phyloP scores from a whole-genome alignment of 768 basidiomycete genomes.

The Sporobolomyces phaffii region DNA sequence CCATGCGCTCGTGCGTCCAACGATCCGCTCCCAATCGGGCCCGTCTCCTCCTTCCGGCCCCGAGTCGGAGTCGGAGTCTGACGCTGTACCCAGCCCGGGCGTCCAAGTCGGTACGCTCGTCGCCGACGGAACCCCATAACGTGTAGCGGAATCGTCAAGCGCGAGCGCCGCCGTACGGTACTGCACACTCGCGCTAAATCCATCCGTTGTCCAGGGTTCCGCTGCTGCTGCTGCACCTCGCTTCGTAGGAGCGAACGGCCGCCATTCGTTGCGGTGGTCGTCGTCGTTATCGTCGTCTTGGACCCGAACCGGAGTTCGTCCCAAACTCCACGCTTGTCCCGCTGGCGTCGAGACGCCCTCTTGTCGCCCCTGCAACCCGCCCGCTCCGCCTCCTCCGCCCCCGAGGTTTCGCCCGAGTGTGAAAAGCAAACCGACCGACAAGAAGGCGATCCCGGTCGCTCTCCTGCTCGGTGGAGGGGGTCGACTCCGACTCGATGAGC shows the following conservation, averaged over 20 bases:
- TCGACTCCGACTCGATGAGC: slow-evolving; percentile 32
- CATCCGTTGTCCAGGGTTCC: too few relatives aligned
- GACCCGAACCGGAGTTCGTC: background rate
- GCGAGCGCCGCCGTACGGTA: too few relatives aligned
- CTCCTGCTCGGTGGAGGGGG: slow-evolving; percentile 41
- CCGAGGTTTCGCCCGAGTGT: background rate
- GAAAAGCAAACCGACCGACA: slow-evolving; percentile 34
- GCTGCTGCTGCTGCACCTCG: too few relatives aligned
- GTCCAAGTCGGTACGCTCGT: too few relatives aligned
- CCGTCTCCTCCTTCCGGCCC: background rate
- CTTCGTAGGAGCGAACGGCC: too few relatives aligned
- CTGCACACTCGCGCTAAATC: too few relatives aligned
- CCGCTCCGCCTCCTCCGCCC: background rate
- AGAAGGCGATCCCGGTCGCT: slow-evolving; percentile 42
- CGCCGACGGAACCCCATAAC: too few relatives aligned
- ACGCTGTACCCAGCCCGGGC: too few relatives aligned
- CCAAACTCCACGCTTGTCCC: background rate
- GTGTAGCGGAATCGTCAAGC: too few relatives aligned
- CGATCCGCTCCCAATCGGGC: slow-evolving; percentile 54
- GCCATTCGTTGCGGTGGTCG: background rate
- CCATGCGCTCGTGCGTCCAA: slow-evolving; percentile 93
- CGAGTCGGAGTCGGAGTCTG: too few relatives aligned
- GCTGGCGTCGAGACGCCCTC: background rate
- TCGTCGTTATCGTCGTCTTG: background rate
- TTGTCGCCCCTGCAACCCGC: background rate